Evolutionary conservation across 179 eudicot genomes (phyloP).

Genomic region (Silene coronaria): DNA sequence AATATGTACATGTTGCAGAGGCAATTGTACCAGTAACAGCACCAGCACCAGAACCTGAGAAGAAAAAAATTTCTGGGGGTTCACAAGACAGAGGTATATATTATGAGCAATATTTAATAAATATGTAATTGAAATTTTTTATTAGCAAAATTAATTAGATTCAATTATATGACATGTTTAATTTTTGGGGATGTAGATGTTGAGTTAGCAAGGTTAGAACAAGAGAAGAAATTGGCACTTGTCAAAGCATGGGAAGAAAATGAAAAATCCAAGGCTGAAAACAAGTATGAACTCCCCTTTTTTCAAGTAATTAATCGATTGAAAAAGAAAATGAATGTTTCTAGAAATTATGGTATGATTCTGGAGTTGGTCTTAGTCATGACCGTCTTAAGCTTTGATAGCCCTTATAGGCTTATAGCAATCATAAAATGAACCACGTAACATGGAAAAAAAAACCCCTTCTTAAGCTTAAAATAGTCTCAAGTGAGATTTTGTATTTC

Average conservation of each 20-base stretch:
- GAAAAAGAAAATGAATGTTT: no score
- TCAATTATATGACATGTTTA: neutral
- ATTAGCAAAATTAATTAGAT: no score
- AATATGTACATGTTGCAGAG: slow-evolving; percentile 24
- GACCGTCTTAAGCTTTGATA: no score
- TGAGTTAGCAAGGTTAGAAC: slow-evolving; percentile 30
- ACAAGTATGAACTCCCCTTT: slow-evolving; percentile 26
- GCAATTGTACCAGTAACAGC: slow-evolving; percentile 30
- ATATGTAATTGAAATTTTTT: no score
- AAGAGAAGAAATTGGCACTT: slow-evolving; percentile 37
- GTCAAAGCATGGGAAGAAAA: slow-evolving; percentile 46
- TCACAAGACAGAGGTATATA: slow-evolving; percentile 35
- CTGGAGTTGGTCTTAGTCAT: no score
- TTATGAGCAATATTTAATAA: neutral
- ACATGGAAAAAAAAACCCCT: no score
- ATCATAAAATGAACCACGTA: no score
- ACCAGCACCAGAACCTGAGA: slow-evolving; percentile 23
- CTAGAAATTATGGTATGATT: no score
- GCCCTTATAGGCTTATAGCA: no score
- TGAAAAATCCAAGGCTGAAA: slow-evolving; percentile 37
- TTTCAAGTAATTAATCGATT: neutral
- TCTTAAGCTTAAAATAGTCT: no score
- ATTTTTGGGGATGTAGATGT: slow-evolving; percentile 24
- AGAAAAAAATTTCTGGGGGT: slow-evolving; percentile 29
- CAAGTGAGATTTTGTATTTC: no score